phyloP scores from a whole-genome alignment of 2,329 filamentous ascomycete genomes.

The Cytospora piceicola region DNA sequence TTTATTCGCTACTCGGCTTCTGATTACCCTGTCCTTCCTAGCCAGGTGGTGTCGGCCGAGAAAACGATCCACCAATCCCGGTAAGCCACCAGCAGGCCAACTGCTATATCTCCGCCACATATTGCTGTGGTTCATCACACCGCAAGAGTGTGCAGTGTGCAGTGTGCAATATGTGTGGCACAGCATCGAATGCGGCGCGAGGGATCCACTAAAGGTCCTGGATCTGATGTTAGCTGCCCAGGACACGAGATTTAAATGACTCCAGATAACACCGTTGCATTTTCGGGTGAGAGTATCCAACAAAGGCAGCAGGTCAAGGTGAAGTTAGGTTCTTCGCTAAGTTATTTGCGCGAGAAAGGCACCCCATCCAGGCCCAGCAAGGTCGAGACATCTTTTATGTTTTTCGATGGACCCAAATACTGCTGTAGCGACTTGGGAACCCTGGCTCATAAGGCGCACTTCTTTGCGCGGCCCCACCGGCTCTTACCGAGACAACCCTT shows the following conservation, averaged over 20 bases:
- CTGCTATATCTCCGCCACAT: neutral
- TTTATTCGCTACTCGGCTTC: neutral
- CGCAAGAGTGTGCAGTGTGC: neutral
- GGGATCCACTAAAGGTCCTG: neutral
- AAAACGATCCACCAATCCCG: slow-evolving; percentile 4
- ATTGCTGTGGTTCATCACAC: slow-evolving; percentile 2
- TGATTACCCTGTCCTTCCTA: neutral
- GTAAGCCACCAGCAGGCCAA: neutral
- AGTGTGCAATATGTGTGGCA: neutral
- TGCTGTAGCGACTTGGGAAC: neutral
- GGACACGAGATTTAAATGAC: too few species aligned
- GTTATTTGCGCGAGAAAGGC: neutral
- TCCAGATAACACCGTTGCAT: slow-evolving; percentile 8
- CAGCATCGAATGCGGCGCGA: neutral
- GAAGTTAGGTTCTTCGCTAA: neutral
- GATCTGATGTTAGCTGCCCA: neutral
- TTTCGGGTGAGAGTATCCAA: neutral
- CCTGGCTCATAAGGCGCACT: neutral
- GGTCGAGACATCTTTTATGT: neutral
- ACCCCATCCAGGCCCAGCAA: neutral
- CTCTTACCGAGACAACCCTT: neutral
- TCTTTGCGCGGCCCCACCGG: slow-evolving; percentile 7
- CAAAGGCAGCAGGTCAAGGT: neutral
- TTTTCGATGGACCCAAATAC: neutral
- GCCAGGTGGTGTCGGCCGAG: neutral